A percentile compares a stretch with the other conserved stretches of the same genome.
Conservation (phyloP, 495 filamentous ascomycete genomes). For the Talaromyces borbonicus region DNA sequence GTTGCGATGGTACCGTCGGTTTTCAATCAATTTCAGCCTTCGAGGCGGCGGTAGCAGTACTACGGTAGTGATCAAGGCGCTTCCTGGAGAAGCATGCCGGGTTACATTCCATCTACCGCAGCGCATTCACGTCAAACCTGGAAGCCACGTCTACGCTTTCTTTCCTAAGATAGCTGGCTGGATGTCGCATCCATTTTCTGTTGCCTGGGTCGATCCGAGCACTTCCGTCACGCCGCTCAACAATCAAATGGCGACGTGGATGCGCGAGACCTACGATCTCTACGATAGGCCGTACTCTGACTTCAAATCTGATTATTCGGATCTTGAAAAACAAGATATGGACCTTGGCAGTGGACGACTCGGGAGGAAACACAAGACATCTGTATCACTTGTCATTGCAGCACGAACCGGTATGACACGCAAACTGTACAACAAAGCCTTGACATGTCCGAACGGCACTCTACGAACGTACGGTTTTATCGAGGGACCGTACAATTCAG, state of each 20-base stretch:
- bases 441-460: conserved; percentile 44
- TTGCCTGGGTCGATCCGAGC: conserved; percentile 42
- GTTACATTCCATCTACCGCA: conserved; percentile 68
- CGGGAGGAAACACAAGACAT: conserved; percentile 32
- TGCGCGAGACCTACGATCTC: not conserved
- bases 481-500: conserved; percentile 77
- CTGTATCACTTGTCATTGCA: conserved; percentile 68
- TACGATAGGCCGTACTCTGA: not conserved
- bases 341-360: conserved; percentile 14
- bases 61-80: conserved; percentile 36
- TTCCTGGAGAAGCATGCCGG: conserved; percentile 45
- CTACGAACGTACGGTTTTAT: conserved; percentile 54
- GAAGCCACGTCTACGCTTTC: conserved; percentile 75
- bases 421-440: conserved; percentile 58
- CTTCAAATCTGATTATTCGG: conserved; percentile 12
- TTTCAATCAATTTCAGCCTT: conserved; percentile 50
- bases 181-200: conserved; percentile 53
- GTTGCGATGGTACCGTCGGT: conserved; percentile 39
- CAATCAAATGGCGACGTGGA: conserved; percentile 5
- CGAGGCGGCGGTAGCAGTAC: conserved; percentile 21
- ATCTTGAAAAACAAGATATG: conserved; percentile 33
- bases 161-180: conserved; percentile 64
- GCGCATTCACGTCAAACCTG: conserved; percentile 61
- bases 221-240: conserved; percentile 16
- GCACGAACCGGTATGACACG: conserved; percentile 79